Base-by-base conservation (phyloP, 2,329 filamentous ascomycete genomes). In the Paraconiothyrium brasiliense region DNA sequence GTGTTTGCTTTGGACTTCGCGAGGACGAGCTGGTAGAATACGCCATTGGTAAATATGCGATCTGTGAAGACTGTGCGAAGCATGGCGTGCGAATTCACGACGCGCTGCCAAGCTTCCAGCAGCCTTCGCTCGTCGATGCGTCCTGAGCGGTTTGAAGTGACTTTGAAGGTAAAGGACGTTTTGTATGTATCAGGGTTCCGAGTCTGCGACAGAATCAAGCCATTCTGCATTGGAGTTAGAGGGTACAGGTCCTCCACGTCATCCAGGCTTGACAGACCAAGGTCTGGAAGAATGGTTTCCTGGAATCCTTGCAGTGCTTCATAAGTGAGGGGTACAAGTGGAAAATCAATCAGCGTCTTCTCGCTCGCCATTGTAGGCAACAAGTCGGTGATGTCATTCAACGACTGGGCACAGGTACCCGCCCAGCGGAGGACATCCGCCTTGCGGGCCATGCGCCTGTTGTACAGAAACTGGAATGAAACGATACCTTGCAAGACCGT, bases 11-110 rank as follows among this genome's bases (percentile, higher is more conserved):
- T 52, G 35, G 5, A 24, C 24, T 54, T 41, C 30, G 46, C 20
- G 5, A 69, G 55, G 1, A 69, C 65, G 7, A 69, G 52, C 34
- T 69, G 67, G 24, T 55, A 32, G 52, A 34, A 55, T 0, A 35
- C 9, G n/a, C 52, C 39, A 13, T 55, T 35, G 24, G 34, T 35
- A 27, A 44, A 13, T 3, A 54, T 55, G 30, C 56, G 62, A 37
- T 66, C 59, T n/a, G 66, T 50, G 50, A 71, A 62, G 4, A 70
- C 51, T 4, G 69, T 71, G 11, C 69, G 60, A 3, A 71, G 60
- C 35, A 61, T 57, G 16, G 64, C 41, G 39, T 72, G 68, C 2
- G 65, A 63, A 20, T 64, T 37, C 3, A 71, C 66, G 5, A 55
- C 52, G 10, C 8, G 35, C 52, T 55, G 64, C 62, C 37, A 64